Conservation (phyloP, 1,284 basidiomycete species). For the Apiotrichum veenhuisii region DNA sequence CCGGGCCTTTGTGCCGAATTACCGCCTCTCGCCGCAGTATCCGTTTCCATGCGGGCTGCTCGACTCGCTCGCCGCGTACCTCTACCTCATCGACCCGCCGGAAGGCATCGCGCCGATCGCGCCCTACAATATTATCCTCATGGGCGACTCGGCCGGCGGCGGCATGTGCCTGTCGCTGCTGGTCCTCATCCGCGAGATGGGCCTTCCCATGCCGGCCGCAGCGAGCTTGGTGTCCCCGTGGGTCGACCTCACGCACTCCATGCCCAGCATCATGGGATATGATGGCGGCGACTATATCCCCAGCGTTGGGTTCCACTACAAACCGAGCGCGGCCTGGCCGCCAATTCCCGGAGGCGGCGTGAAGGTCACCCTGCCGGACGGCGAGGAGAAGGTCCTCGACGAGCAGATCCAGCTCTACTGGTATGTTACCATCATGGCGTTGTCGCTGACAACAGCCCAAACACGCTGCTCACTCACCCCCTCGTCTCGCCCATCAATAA, state of each 20-base stretch:
- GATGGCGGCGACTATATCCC: constrained; percentile 46
- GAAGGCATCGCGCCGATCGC: constrained; percentile 72
- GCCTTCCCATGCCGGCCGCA: constrained; percentile 77
- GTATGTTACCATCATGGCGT: constrained; percentile 18
- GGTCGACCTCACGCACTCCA: constrained; percentile 91
- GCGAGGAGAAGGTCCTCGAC: constrained; percentile 31
- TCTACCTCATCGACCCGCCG: constrained; percentile 67
- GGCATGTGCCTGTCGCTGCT: constrained; percentile 79
- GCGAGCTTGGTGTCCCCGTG: constrained; percentile 80
- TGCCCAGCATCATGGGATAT: constrained; percentile 65
- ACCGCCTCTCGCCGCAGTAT: constrained; percentile 85
- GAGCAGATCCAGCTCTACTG: constrained; percentile 55
- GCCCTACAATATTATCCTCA: constrained; percentile 75
- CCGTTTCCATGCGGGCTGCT: constrained; percentile 65
- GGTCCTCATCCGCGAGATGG: constrained; percentile 79
- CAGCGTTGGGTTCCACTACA: constrained; percentile 45
- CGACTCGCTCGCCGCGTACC: constrained; percentile 53
- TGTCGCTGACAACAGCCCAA: constrained; percentile 37
- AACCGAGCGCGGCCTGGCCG: constrained; percentile 48
- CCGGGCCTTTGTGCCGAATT: constrained; percentile 72
- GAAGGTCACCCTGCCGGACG: constrained; percentile 32
- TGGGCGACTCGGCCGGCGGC: constrained; percentile 90
- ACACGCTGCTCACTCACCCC: constrained; percentile 53
- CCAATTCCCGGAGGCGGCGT: constrained; percentile 39
- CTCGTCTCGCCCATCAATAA: constrained; percentile 53